Evolutionary conservation across 1,139 yeast species (phyloP).

Genomic region (Casaregolazyma suthepensis): DNA sequence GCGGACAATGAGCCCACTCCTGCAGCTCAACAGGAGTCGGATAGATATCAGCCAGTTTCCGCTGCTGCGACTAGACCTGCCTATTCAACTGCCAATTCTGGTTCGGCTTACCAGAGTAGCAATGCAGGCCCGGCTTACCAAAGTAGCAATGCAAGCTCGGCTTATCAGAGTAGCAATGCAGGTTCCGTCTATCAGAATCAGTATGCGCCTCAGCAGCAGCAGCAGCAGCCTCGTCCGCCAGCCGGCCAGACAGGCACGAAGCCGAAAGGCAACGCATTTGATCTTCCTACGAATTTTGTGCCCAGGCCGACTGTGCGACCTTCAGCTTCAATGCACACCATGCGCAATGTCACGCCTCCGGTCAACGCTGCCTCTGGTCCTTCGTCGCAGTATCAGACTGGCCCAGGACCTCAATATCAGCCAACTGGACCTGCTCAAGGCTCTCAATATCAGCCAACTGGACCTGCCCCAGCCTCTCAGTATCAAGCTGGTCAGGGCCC

Average conservation of each 20-base stretch:
- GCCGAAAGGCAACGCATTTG: conserved; percentile 40
- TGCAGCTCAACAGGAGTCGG: conserved; percentile 1
- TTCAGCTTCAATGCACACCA: conserved; percentile 17
- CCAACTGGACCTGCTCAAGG: conserved; percentile 11
- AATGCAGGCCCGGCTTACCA: not conserved
- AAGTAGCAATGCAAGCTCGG: not conserved
- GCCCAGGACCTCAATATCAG: conserved; percentile 14
- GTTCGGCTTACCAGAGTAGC: not conserved
- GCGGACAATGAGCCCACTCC: conserved; percentile 7
- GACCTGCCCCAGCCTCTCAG: conserved; percentile 8
- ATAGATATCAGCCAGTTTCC: not conserved
- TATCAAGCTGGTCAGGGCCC: not conserved
- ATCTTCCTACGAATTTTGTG: conserved; percentile 63
- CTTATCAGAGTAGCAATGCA: not conserved
- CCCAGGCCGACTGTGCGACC: conserved; percentile 31
- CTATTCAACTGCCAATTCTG: not conserved
- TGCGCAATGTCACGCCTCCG: conserved; percentile 5
- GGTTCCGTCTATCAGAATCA: conserved; percentile 1
- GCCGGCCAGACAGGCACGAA: conserved; percentile 14
- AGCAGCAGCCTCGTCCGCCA: conserved; percentile 8
- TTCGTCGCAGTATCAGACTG: conserved; percentile 10
- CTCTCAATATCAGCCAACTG: conserved; percentile 12
- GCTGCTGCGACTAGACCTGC: not conserved
- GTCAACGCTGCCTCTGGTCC: not conserved
- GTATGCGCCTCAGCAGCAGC: conserved; percentile 24